phyloP scores from a whole-genome alignment of 306 rosid genomes.

The Styphnolobium japonicum region DNA sequence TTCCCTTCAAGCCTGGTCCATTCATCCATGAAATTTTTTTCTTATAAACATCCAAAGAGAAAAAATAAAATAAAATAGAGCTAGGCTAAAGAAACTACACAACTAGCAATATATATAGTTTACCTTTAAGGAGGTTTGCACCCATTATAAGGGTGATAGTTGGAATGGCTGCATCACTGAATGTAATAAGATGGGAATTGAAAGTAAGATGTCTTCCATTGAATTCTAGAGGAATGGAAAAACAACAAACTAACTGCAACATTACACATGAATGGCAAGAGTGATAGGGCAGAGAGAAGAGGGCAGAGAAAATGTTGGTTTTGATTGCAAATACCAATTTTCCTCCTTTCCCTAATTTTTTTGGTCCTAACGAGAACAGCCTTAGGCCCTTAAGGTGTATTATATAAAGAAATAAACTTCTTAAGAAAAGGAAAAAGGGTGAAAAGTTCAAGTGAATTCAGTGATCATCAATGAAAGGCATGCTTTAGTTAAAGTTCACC shows the following conservation, averaged over 20 bases:
- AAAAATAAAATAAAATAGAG: neutral
- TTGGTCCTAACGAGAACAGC: too few species aligned
- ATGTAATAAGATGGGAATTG: neutral
- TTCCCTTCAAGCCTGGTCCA: conserved; percentile 64
- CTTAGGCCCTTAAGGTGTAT: too few species aligned
- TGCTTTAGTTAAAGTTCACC: neutral
- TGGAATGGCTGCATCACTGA: conserved; percentile 77
- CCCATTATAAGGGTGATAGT: conserved; percentile 70
- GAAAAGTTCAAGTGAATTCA: neutral
- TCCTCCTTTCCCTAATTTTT: too few species aligned
- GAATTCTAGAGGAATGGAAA: neutral
- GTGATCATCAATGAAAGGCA: neutral
- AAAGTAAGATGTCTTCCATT: neutral
- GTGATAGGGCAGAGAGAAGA: too few species aligned
- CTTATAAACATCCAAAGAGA: neutral
- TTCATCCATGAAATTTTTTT: neutral
- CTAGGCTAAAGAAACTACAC: neutral
- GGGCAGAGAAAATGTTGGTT: too few species aligned
- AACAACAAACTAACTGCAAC: neutral
- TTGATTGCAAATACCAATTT: too few species aligned
- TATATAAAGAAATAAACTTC: neutral
- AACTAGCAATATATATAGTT: neutral
- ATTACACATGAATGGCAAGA: neutral
- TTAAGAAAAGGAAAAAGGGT: neutral
- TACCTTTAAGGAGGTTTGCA: conserved; percentile 80